These are phyloP conservation scores for Uronychia setigera DNA, from an alignment of 73 alveolate genomes.

Conservation along the genomic window DNA sequence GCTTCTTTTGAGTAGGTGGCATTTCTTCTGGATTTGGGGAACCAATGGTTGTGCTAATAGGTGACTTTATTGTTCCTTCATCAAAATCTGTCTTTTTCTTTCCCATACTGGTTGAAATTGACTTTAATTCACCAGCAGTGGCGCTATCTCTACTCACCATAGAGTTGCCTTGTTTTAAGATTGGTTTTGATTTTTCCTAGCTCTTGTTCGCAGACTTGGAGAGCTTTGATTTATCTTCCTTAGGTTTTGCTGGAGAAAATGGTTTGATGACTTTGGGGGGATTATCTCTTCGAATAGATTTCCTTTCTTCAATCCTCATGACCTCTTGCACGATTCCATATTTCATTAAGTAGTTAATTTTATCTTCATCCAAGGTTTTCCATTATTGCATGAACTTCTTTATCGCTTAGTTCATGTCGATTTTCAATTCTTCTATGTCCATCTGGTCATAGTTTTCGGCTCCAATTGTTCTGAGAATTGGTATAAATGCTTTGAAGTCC, in stretches of 20 bases:
- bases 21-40: not conserved
- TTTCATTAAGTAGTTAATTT: conserved; percentile 43
- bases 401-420: conserved; percentile 41
- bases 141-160: not conserved
- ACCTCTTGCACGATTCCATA: conserved; percentile 67
- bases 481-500: conserved; percentile 58
- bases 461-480: conserved; percentile 35
- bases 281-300: conserved; percentile 40
- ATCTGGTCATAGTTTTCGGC: conserved; percentile 54
- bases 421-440: conserved; percentile 17
- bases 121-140: not conserved
- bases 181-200: not conserved
- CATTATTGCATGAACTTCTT: conserved; percentile 47
- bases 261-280: not conserved
- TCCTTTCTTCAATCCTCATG: conserved; percentile 70
- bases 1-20: no score
- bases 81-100: not conserved
- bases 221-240: not conserved
- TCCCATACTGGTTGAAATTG: not conserved
- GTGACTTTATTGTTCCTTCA: not conserved
- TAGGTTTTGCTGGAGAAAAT: not conserved
- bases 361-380: conserved; percentile 55
- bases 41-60: not conserved
- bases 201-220: not conserved
- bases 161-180: not conserved